Evolutionary conservation across 2,329 filamentous ascomycete genomes (phyloP).

Genomic region (Colletotrichum lini): DNA sequence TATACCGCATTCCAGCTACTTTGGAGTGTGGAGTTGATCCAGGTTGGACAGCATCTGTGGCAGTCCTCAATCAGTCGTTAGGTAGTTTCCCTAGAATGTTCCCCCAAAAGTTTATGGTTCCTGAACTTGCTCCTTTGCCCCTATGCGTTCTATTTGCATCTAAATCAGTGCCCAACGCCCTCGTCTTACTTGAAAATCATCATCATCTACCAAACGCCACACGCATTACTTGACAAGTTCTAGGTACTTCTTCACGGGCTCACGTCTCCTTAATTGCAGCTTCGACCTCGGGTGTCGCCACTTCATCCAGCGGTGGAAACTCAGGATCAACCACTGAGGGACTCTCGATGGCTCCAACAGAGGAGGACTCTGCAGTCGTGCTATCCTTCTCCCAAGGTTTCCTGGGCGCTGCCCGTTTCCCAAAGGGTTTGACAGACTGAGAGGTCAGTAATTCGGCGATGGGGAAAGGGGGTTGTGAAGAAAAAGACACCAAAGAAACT

Average conservation of each 20-base stretch:
- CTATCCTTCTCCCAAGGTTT: slow-evolving; percentile 85
- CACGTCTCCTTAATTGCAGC: slow-evolving; percentile 21
- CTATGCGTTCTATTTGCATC: not conserved
- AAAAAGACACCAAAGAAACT: slow-evolving; percentile 48
- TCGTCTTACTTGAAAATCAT: not conserved
- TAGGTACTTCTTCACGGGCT: not conserved
- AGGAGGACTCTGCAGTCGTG: slow-evolving; percentile 14
- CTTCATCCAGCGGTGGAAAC: slow-evolving; percentile 51
- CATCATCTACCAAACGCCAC: slow-evolving; percentile 22
- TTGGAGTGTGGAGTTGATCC: slow-evolving; percentile 39
- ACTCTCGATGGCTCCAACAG: slow-evolving; percentile 6
- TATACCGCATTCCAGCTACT: slow-evolving; percentile 34
- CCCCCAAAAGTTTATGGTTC: slow-evolving; percentile 3
- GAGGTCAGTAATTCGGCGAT: not conserved
- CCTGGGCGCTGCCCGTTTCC: slow-evolving; percentile 61
- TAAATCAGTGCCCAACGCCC: not conserved
- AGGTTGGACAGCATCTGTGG: slow-evolving; percentile 40
- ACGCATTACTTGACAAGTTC: not conserved
- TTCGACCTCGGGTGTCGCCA: slow-evolving; percentile 1
- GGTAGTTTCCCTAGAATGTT: slow-evolving; percentile 35
- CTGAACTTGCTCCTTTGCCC: not conserved
- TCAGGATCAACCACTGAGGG: slow-evolving; percentile 52
- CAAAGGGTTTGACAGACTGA: slow-evolving; percentile 64
- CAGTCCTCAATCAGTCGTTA: slow-evolving; percentile 39
- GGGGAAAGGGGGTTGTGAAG: not conserved